Base-by-base conservation (phyloP, 768 basidiomycete genomes). In the Trichaptum fuscoviolaceum region DNA sequence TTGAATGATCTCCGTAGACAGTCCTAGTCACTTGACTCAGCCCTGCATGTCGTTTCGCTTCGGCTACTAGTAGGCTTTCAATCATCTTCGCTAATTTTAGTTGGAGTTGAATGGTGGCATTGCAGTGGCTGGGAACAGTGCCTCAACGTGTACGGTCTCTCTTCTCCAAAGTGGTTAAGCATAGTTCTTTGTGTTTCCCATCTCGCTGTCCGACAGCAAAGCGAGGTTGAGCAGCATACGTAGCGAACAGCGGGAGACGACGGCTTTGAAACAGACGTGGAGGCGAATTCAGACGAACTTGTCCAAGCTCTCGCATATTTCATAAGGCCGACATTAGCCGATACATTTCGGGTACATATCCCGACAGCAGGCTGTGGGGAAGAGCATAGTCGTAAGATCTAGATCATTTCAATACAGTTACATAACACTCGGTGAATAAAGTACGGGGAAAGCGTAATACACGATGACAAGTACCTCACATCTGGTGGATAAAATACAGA, bases 361-460 rank as follows among this genome's bases (percentile, higher is more conserved):
- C 42, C 42, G 42, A 52, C 30, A 52, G 42, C 20, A 52, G 30
- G 17, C 35, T 36, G 35, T 17, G 35, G 35, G 35, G 35, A 36
- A n/a, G n/a, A 36, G 17, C 17, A 36, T 36, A 36, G 7, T 36
- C 35, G 35, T 17, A n/a, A 36, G 42, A 52, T 52, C 42, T 52
- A 52, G 42, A 52, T n/a, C n/a, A n/a, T 52, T 52, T 52, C 42
- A 52, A 52, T 52, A 52, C 42, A 52, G 42, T 52, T 52, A 52
- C 42, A 52, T 5, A 52, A 30, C 6, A 52, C 42, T 15, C 42
- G 20, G 42, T 4, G 42, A 52, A 52, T 52, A 52, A 52, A 52
- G 42, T 52, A 30, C 30, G 30, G 30, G 30, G 30, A 30, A 30
- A 52, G 42, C 20, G 42, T 52, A 52, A 52, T 52, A 52, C 42